phyloP scores from a whole-genome alignment of 805 yeast genomes.

The Saturnispora serradocipensis region DNA sequence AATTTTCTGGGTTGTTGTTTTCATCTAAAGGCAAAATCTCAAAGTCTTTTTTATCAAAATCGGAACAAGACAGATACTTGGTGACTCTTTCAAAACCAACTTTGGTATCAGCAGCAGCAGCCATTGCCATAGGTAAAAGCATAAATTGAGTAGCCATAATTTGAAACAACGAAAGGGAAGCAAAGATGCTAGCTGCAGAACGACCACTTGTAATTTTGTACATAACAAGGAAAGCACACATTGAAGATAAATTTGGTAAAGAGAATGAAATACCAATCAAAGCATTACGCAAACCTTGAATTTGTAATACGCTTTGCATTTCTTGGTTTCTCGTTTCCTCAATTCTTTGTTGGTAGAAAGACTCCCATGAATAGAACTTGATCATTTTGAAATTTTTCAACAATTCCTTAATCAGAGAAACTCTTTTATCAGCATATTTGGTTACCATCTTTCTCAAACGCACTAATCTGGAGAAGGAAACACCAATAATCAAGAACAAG shows the following conservation, averaged over 20 bases:
- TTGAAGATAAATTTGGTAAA: slow-evolving; percentile 57
- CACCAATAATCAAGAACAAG: slow-evolving; percentile 38
- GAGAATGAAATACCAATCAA: slow-evolving; percentile 50
- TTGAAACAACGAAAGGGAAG: slow-evolving; percentile 60
- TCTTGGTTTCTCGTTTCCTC: slow-evolving; percentile 51
- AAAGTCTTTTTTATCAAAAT: slow-evolving; percentile 30
- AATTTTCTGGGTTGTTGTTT: slow-evolving; percentile 4
- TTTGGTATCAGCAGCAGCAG: slow-evolving; percentile 55
- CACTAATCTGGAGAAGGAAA: slow-evolving; percentile 42
- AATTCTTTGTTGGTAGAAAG: slow-evolving; percentile 55
- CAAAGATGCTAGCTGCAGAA: slow-evolving; percentile 53
- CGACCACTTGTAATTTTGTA: slow-evolving; percentile 29
- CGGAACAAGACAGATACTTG: slow-evolving; percentile 34
- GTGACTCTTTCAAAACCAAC: slow-evolving; percentile 53
- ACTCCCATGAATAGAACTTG: slow-evolving; percentile 88
- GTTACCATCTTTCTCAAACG: slow-evolving; percentile 46
- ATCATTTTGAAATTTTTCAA: slow-evolving; percentile 70
- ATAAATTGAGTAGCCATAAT: slow-evolving; percentile 53
- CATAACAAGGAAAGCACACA: slow-evolving; percentile 42
- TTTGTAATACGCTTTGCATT: slow-evolving; percentile 43
- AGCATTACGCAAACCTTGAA: slow-evolving; percentile 57
- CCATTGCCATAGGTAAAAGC: slow-evolving; percentile 60
- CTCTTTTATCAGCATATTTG: slow-evolving; percentile 65
- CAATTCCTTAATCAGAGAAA: slow-evolving; percentile 67
- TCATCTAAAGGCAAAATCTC: slow-evolving; percentile 16